Base-by-base conservation (phyloP, 2,329 filamentous ascomycete genomes). In the Leptodontidium sp. region DNA sequence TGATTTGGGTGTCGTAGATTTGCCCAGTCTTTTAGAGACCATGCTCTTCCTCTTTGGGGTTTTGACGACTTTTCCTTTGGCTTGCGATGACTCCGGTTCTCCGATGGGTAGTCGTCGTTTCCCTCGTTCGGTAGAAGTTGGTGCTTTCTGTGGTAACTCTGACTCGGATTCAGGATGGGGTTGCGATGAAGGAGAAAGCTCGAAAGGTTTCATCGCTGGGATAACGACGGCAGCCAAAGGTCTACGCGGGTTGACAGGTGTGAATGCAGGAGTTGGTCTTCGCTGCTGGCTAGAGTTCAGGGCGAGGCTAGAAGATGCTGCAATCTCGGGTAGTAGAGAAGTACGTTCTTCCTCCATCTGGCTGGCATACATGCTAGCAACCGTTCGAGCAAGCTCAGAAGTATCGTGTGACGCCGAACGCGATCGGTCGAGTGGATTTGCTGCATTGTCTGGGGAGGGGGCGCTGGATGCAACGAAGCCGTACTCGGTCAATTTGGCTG, bases 31-130 rank as follows among this genome's bases (percentile, higher is more conserved):
- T 4, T 26, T 29, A 26, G 57, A n/a, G 5, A 45, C 35, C 57
- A 26, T n/a, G 3, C 35, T 59, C 21, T 59, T 58, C 17, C 2
- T 50, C 47, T n/a, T n/a, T 50, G 4, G n/a, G 6, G n/a, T 26
- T 12, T 38, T 61, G n/a, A 45, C 8, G 11, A 2, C 26, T 40
- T 62, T 62, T 21, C 9, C 4, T n/a, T 62, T 50, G 70, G 35
- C 59, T 43, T 62, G 24, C 9, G 59, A 67, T 15, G 66, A 63
- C 15, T 68, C 68, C 17, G 67, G n/a, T 29, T 71, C 68, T 26
- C 67, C 71, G 35, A 68, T 67, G 17, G 69, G 70, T 12, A 74
- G 53, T 15, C 70, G 73, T 38, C 73, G 68, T 59, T 75, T 75
- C 24, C 61, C 64, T 43, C 65, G 66, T 12, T 67, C 68, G 32